A percentile compares a stretch with the other conserved stretches of the same genome.
Conservation (phyloP, 306 rosid species). For the Trichosanthes truncata region DNA sequence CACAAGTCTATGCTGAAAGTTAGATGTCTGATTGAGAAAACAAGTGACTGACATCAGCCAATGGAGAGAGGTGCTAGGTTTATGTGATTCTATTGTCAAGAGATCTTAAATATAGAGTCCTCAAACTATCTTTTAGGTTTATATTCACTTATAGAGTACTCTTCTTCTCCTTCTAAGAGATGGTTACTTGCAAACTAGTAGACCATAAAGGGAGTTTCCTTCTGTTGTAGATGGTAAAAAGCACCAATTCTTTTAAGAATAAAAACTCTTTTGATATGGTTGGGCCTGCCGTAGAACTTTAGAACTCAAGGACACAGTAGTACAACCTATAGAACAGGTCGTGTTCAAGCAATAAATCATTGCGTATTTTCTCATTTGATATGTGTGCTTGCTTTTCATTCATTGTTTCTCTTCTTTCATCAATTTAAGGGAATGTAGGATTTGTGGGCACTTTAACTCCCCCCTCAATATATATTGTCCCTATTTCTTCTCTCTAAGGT, state of each 20-base stretch:
- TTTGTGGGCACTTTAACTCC: background rate
- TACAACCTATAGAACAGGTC: background rate
- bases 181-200: background rate
- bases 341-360: background rate
- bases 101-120: background rate
- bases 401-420: background rate
- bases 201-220: background rate
- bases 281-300: background rate
- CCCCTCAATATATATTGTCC: background rate
- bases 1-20: background rate
- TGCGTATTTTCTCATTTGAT: background rate
- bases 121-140: background rate
- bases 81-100: background rate
- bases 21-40: background rate
- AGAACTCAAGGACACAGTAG: background rate
- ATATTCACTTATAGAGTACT: background rate
- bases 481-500: conserved; percentile 1
- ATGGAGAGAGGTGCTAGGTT: background rate
- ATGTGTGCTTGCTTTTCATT: background rate
- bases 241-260: background rate
- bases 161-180: background rate
- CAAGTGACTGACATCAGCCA: background rate
- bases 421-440: background rate
- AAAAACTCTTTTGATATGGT: background rate
- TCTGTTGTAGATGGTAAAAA: background rate